Percentiles rank a stretch among this genome's conserved stretches.
Evolutionary conservation across 1,284 basidiomycete species (phyloP).

Genomic region (Cerrena zonata): DNA sequence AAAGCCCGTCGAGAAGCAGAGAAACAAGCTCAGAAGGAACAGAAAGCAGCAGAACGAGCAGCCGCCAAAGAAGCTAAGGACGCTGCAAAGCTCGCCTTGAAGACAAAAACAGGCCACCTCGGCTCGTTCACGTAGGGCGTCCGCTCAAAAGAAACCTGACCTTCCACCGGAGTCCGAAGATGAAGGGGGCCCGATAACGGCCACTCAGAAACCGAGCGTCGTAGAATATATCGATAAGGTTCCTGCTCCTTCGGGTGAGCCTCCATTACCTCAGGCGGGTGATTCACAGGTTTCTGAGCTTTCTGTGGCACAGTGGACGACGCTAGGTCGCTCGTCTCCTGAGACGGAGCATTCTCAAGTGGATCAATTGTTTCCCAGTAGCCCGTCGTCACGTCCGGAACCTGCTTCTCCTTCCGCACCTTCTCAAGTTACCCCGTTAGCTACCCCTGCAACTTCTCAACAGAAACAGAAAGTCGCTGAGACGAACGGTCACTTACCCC

Average conservation of each 20-base stretch:
- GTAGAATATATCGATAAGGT: neutral
- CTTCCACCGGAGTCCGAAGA: slow-evolving; percentile 2
- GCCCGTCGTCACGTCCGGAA: slow-evolving; percentile 17
- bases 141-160: slow-evolving; percentile 3
- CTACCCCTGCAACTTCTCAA: slow-evolving; percentile 6
- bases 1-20: slow-evolving; percentile 25
- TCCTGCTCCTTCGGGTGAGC: neutral
- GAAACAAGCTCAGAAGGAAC: slow-evolving; percentile 22
- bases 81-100: slow-evolving; percentile 16
- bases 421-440: too few relatives aligned
- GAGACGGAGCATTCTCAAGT: slow-evolving; percentile 23
- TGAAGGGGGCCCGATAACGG: neutral
- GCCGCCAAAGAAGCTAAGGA: slow-evolving; percentile 13
- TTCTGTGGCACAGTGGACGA: slow-evolving; percentile 21
- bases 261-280: neutral
- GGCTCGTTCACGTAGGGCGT: slow-evolving; percentile 3
- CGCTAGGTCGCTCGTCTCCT: slow-evolving; percentile 14
- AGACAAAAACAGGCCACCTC: slow-evolving; percentile 11
- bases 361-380: slow-evolving; percentile 38
- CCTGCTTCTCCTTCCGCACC: too few relatives aligned
- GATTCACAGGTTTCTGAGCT: neutral
- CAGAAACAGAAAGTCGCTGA: neutral
- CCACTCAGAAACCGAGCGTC: neutral
- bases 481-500: neutral
- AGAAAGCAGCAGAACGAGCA: slow-evolving; percentile 14